phyloP scores from a whole-genome alignment of 2,329 filamentous ascomycete genomes.

The Talaromyces rugulosus region DNA sequence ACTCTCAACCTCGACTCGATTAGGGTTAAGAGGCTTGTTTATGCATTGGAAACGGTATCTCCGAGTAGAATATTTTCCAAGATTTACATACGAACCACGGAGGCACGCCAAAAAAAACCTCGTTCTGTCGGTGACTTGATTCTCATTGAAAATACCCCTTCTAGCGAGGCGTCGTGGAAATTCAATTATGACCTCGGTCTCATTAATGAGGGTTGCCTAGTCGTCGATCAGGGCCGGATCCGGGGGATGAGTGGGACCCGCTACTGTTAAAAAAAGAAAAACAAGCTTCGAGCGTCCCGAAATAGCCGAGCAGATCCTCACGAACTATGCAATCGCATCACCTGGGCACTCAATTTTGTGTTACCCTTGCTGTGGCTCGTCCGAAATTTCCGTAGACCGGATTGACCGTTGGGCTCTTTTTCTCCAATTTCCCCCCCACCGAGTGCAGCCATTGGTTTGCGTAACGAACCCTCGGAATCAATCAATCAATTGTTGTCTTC shows the following conservation, averaged over 20 bases:
- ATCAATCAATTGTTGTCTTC: background rate
- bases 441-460: background rate
- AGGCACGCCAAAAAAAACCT: background rate
- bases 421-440: background rate
- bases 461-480: background rate
- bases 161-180: background rate
- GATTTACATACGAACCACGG: background rate
- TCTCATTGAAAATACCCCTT: background rate
- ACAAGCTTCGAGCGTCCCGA: background rate
- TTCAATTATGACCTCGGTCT: background rate
- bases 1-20: background rate
- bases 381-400: background rate
- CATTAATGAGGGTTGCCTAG: background rate
- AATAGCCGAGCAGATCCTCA: background rate
- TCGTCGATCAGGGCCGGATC: background rate
- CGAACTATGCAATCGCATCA: background rate
- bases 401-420: background rate
- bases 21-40: background rate
- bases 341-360: background rate
- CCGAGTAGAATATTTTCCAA: background rate
- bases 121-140: no score
- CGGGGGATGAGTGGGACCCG: background rate
- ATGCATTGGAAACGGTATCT: background rate
- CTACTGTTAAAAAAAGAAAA: background rate
- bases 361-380: background rate